These are phyloP conservation scores for Pseudognaphalium luteoalbum DNA, from an alignment of 129 eudicot genomes.

Conservation along the genomic window DNA sequence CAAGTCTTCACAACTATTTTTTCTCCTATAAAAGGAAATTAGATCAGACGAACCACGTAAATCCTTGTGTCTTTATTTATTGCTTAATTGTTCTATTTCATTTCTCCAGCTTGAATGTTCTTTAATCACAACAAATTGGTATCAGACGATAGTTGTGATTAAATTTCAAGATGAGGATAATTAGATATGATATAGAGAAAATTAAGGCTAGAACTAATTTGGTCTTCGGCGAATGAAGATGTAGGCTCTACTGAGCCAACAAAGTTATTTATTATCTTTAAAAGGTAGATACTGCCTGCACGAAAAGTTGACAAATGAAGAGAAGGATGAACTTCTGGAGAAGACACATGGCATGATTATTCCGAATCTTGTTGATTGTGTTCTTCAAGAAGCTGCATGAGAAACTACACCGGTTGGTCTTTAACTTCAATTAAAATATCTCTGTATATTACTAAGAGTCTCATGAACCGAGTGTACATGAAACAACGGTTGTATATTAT, in stretches of 20 bases:
- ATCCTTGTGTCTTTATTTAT: not conserved
- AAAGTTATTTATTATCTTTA: not conserved
- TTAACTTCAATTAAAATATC: not conserved
- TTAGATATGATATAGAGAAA: not conserved
- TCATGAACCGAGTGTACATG: not conserved
- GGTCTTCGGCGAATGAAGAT: not conserved
- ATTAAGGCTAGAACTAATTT: not conserved
- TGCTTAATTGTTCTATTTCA: not conserved
- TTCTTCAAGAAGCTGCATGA: not conserved
- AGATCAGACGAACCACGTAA: not conserved
- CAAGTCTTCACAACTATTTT: no score
- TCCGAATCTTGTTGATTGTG: not conserved
- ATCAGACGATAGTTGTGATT: not conserved
- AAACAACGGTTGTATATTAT: not conserved
- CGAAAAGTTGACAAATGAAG: not conserved
- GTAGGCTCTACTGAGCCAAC: not conserved
- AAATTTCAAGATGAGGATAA: not conserved
- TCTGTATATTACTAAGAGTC: not conserved
- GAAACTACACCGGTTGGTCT: not conserved
- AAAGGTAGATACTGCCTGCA: not conserved
- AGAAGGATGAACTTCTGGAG: not conserved
- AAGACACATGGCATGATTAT: slow-evolving; percentile 2
- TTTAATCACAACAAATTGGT: not conserved
- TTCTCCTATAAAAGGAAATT: no score
- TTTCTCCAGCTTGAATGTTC: not conserved